A percentile compares a stretch with the other conserved stretches of the same genome.
phyloP scores from a whole-genome alignment of 2,329 filamentous ascomycete genomes.

The Paecilomyces fulvus region DNA sequence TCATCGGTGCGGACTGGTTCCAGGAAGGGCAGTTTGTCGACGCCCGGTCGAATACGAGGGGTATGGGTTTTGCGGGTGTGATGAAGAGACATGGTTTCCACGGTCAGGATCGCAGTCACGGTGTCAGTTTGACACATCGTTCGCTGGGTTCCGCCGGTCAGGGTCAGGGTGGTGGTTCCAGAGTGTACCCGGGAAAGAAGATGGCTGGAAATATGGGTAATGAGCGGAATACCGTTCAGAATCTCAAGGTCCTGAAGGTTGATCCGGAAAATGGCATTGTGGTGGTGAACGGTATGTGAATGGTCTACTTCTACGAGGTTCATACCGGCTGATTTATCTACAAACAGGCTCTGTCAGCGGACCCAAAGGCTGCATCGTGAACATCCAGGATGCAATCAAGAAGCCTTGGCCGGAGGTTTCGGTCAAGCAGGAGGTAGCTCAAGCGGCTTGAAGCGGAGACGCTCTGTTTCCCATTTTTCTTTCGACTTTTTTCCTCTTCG shows the following conservation, averaged over 20 bases:
- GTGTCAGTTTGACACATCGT: conserved; percentile 89
- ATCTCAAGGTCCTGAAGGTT: conserved; percentile 79
- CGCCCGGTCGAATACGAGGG: conserved; percentile 66
- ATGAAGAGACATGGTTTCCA: conserved; percentile 94
- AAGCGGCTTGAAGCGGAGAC: not conserved
- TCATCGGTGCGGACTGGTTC: conserved; percentile 84
- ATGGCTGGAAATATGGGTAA: conserved; percentile 97
- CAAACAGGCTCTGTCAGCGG: conserved; percentile 62
- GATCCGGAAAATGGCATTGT: conserved; percentile 82
- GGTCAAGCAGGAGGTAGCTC: conserved; percentile 1
- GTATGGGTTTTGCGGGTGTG: conserved; percentile 90
- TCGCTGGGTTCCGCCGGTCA: conserved; percentile 84
- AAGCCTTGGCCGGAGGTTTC: conserved; percentile 60
- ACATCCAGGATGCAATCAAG: conserved; percentile 84
- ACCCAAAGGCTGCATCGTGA: conserved; percentile 76
- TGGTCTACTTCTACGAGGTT: not conserved
- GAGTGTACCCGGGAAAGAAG: conserved; percentile 91
- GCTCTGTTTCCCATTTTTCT: conserved; percentile 1
- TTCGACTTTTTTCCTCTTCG: conserved; percentile 8
- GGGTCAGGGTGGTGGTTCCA: conserved; percentile 82
- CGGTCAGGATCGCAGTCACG: conserved; percentile 86
- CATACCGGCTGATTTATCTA: not conserved
- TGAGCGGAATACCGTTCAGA: conserved; percentile 80
- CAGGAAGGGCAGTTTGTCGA: conserved; percentile 84
- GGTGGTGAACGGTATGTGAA: conserved; percentile 63